Evolutionary conservation across 1,284 basidiomycete genomes (phyloP).

Genomic region (Papiliotrema flavescens): DNA sequence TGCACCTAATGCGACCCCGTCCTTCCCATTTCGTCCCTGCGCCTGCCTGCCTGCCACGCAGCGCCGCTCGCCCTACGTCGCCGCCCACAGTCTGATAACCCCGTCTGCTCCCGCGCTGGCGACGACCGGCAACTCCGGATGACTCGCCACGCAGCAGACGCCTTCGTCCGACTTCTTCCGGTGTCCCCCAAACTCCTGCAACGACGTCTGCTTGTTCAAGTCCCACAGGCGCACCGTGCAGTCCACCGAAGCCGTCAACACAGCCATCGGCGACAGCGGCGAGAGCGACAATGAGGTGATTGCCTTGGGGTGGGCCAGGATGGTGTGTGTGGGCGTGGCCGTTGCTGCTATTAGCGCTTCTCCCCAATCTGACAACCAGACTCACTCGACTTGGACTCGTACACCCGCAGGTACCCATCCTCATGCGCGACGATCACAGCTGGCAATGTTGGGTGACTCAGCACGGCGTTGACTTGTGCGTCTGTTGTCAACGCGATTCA

Average conservation of each 20-base stretch:
- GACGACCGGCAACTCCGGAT: slow-evolving; percentile 78
- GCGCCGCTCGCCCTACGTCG: background rate
- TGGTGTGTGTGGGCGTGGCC: slow-evolving; percentile 82
- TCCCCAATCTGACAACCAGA: slow-evolving; percentile 1
- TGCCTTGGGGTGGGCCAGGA: slow-evolving; percentile 85
- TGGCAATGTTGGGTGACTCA: slow-evolving; percentile 86
- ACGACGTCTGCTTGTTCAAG: slow-evolving; percentile 60
- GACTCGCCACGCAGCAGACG: slow-evolving; percentile 58
- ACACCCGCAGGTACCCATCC: slow-evolving; percentile 87
- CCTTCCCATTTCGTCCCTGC: no score
- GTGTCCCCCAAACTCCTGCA: slow-evolving; percentile 84
- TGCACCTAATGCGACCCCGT: background rate
- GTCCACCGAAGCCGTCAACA: slow-evolving; percentile 89
- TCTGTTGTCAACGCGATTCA: slow-evolving; percentile 50
- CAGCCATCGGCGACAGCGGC: slow-evolving; percentile 61
- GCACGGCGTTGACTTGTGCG: slow-evolving; percentile 83
- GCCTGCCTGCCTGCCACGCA: no score
- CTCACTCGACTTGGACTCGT: slow-evolving; percentile 76
- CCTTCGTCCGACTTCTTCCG: slow-evolving; percentile 85
- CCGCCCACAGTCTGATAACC: slow-evolving; percentile 73
- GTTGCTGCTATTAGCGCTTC: background rate
- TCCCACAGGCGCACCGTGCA: slow-evolving; percentile 96
- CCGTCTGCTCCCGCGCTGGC: slow-evolving; percentile 92
- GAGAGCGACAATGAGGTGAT: slow-evolving; percentile 89
- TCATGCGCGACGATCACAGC: slow-evolving; percentile 87